Evolutionary conservation across 208 protist genomes (phyloP), one percentile per base, ranked within the genome.

Genomic region (Crithidia acanthocephali): DNA sequence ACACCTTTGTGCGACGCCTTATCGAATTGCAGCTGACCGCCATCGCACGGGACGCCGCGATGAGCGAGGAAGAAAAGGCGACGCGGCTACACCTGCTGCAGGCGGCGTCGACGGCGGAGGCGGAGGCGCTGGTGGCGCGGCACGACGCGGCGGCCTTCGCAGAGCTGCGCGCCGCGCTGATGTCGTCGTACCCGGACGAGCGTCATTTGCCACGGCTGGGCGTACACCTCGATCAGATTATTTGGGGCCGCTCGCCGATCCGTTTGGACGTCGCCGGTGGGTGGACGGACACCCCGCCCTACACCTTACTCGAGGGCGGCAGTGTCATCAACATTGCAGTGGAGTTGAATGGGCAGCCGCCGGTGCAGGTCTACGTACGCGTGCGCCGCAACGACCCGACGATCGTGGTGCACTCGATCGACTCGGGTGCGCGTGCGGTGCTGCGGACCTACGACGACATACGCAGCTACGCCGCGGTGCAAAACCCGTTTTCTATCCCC

Each of bases 251-350:
- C 45, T 71, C 68, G 22, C 84, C 87, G 9, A 76, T 81, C 2
- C 84, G 87, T 16, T 74, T 93, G 23, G 87, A 93, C 55, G 8
- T 93, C 7, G 70, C 80, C 18, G 82, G 87, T 5, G 87, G 74
- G 33, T 93, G 87, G 87, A 87, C 85, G 0, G 87, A 90, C 69
- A 90, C 87, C 8, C 87, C 87, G 55, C 87, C 87, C 10, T 81
- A 84, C 73, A 79, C 69, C 18, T n/a, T 85, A 6, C 32, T 87
- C 33, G 47, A 59, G 47, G 87, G 87, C 30, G 87, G 87, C 45
- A 76, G 67, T 23, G 86, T 92, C 20, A 80, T 92, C 48, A 92
- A 92, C 67, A 59, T 83, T 10, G 86, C 80, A 0, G 74, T 92
- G 64, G 60, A 82, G 56, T 66, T 92, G 25, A 84, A 89, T 68